Base-by-base conservation (phyloP, 2,329 filamentous ascomycete species). In the Plectosphaerella sp. region DNA sequence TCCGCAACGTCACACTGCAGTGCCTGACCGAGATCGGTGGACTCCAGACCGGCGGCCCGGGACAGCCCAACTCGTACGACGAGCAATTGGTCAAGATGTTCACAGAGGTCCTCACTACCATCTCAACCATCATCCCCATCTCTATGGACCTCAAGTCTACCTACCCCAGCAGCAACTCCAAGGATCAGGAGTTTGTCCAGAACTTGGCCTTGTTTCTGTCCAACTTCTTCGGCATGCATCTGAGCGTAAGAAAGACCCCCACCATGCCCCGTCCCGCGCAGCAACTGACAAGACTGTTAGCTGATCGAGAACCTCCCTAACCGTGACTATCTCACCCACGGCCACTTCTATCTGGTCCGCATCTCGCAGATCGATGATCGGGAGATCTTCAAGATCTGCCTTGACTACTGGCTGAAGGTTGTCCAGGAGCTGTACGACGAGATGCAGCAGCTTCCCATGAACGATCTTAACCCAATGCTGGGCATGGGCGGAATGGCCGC, bases 361-460 rank as follows among this genome's bases (percentile, higher is more conserved):
- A 97, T 99, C 70, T 97, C 92, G 47, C 92, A 99, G 73, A 99
- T 99, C 60, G 94, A 99, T 61, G 95, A 99, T 66, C 87, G 94
- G 51, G 94, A 99, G 70, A 96, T 99, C 58, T 99, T 99, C 83
- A 99, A 99, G 80, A 99, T 99, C 65, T 96, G 90, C 67, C 78
- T 99, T 57, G 95, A 99, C 69, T 99, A 99, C 75, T 99, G 94
- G 94, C 94, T 95, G 37, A 97, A 97, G 73, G 81, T 97, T 48
- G 95, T 99, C 7, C 93, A 96, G 65, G 94, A 97, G 71, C 82
- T 99, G 20, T 99, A 97, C 68, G 94, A 99, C 68, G 94, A 99
- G 76, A 97, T 97, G 92, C 94, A 99, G 71, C 84, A 91, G 58
- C 84, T 97, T 3, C 95, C 94, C 8, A 89, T 97, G 60, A 91